Percentiles rank a stretch among this genome's conserved stretches.
phyloP scores from a whole-genome alignment of 805 yeast species.

The Starmerella geochares region DNA sequence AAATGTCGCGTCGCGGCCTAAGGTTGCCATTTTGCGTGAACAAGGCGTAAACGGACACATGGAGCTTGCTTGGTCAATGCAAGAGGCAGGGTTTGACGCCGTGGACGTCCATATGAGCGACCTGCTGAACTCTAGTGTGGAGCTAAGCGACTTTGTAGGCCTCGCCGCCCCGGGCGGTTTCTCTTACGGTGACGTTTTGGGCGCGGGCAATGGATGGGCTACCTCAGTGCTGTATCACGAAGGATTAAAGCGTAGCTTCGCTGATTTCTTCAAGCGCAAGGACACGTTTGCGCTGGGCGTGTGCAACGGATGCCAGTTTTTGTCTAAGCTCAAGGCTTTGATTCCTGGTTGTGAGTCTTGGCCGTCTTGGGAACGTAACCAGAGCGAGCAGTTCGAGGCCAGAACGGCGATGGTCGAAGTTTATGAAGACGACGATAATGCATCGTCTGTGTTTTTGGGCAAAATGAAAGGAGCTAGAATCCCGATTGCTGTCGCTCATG shows the following conservation, averaged over 20 bases:
- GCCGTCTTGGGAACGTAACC: constrained; percentile 90
- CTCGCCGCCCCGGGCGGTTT: constrained; percentile 98
- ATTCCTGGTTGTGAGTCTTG: constrained; percentile 92
- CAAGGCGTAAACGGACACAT: constrained; percentile 98
- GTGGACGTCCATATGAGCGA: constrained; percentile 97
- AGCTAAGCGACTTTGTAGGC: constrained; percentile 68
- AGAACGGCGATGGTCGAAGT: constrained; percentile 84
- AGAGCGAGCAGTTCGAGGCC: constrained; percentile 92
- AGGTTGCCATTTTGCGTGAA: constrained; percentile 92
- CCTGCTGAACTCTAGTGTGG: constrained; percentile 59
- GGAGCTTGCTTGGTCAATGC: constrained; percentile 97
- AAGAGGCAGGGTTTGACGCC: constrained; percentile 88
- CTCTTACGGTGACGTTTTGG: constrained; percentile 96
- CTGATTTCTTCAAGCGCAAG: constrained; percentile 68
- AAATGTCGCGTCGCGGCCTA: constrained; percentile 44
- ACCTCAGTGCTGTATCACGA: constrained; percentile 83
- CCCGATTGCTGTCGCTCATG: constrained; percentile 98
- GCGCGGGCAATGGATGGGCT: constrained; percentile 99
- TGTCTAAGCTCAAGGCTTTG: constrained; percentile 70
- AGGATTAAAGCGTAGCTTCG: constrained; percentile 63
- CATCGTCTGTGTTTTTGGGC: constrained; percentile 56
- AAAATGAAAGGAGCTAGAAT: constrained; percentile 88
- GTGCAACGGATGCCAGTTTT: constrained; percentile 96
- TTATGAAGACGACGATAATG: constrained; percentile 31
- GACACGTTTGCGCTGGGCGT: constrained; percentile 97